Percentiles rank a stretch among this genome's conserved stretches.
These are phyloP conservation scores for Theobroma cacao DNA, from an alignment of 345 rosid genomes.

Conservation along the genomic window DNA sequence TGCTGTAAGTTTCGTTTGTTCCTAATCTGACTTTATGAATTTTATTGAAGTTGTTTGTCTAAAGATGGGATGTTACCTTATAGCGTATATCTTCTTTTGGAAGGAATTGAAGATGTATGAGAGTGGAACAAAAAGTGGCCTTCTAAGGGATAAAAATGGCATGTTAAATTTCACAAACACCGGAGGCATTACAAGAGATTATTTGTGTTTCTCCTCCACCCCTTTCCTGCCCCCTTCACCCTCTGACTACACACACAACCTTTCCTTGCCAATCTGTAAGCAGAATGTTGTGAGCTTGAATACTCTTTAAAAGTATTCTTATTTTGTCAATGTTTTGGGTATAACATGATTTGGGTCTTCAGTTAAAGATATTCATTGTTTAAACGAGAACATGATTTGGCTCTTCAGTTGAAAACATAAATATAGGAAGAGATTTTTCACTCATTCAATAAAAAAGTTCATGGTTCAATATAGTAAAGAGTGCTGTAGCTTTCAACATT, in stretches of 20 bases:
- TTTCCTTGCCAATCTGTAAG: not conserved
- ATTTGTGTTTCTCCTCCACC: not conserved
- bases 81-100: not conserved
- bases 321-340: too few relatives aligned
- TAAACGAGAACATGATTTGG: not conserved
- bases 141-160: not conserved
- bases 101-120: not conserved
- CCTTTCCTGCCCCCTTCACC: not conserved
- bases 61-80: not conserved
- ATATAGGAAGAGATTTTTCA: not conserved
- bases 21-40: not conserved
- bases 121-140: not conserved
- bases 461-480: not conserved
- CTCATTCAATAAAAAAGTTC: not conserved
- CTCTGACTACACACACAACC: not conserved
- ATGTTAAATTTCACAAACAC: not conserved
- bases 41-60: not conserved
- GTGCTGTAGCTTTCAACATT: not conserved
- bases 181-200: not conserved
- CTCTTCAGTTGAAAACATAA: not conserved
- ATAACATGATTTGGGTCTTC: too few relatives aligned
- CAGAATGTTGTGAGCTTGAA: not conserved
- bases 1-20: constrained; percentile 62
- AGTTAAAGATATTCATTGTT: not conserved
- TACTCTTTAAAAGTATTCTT: not conserved